Evolutionary conservation across 1,284 basidiomycete genomes (phyloP).

Genomic region (Boletus sp.): DNA sequence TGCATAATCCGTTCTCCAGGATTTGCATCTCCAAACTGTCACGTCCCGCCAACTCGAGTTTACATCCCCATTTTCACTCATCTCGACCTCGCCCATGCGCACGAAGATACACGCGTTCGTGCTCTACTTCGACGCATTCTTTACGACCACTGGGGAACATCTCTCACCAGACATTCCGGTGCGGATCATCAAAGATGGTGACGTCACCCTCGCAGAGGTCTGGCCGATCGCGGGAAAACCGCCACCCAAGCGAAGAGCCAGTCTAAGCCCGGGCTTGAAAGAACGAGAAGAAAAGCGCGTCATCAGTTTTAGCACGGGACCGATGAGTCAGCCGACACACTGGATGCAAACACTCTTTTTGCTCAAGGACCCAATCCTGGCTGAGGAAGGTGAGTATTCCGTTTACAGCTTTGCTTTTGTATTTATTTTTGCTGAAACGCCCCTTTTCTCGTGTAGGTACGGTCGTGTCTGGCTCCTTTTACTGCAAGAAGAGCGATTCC

Average conservation of each 20-base stretch:
- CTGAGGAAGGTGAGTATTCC: slow-evolving; percentile 64
- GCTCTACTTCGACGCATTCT: slow-evolving; percentile 96
- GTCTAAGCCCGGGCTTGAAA: slow-evolving; percentile 37
- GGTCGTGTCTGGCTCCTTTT: slow-evolving; percentile 79
- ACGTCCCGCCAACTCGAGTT: slow-evolving; percentile 80
- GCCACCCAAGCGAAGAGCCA: slow-evolving; percentile 55
- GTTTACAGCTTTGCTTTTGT: background rate
- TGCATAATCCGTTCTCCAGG: slow-evolving; percentile 44
- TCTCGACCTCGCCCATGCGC: slow-evolving; percentile 58
- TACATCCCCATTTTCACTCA: slow-evolving; percentile 71
- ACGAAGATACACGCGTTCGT: slow-evolving; percentile 82
- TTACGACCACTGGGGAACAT: slow-evolving; percentile 64
- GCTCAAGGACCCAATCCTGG: slow-evolving; percentile 76
- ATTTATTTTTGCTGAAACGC: background rate
- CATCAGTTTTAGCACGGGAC: slow-evolving; percentile 92
- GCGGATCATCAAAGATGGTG: slow-evolving; percentile 57
- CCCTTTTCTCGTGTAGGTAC: slow-evolving; percentile 53
- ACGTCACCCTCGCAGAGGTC: slow-evolving; percentile 69
- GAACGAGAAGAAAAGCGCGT: slow-evolving; percentile 53
- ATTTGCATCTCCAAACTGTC: slow-evolving; percentile 71
- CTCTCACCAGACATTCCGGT: slow-evolving; percentile 57
- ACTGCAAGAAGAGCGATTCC: slow-evolving; percentile 77
- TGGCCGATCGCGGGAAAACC: slow-evolving; percentile 72
- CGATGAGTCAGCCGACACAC: slow-evolving; percentile 87
- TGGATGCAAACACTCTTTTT: slow-evolving; percentile 98